Percentiles rank a stretch among this genome's conserved stretches.
Evolutionary conservation across 2,329 filamentous ascomycete species (phyloP).

Genomic region (Sporothrix dimorphospora): DNA sequence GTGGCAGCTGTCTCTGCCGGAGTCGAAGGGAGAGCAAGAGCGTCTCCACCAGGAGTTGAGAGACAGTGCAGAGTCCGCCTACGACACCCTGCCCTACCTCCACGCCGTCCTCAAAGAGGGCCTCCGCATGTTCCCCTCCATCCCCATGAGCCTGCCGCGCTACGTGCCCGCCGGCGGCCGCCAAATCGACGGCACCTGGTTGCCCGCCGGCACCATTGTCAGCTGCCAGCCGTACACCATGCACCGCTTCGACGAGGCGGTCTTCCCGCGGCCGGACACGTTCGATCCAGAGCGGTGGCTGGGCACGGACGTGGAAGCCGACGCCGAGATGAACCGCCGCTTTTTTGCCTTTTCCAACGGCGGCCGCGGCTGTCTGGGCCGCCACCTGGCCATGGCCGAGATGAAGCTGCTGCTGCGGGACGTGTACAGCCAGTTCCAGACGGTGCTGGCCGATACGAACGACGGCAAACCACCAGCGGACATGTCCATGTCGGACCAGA

Average conservation of each 20-base stretch:
- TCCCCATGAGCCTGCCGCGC: slow-evolving; percentile 66
- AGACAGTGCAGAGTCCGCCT: slow-evolving; percentile 26
- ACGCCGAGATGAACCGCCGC: slow-evolving; percentile 66
- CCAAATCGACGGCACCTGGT: slow-evolving; percentile 55
- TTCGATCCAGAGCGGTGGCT: slow-evolving; percentile 88
- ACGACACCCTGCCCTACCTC: slow-evolving; percentile 60
- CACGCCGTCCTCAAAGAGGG: slow-evolving; percentile 67
- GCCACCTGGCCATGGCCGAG: slow-evolving; percentile 66
- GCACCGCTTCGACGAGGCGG: slow-evolving; percentile 61
- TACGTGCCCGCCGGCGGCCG: slow-evolving; percentile 56
- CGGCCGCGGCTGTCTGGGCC: slow-evolving; percentile 66
- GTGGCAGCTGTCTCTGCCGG: slow-evolving; percentile 68
- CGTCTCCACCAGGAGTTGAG: slow-evolving; percentile 57
- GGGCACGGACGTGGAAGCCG: slow-evolving; percentile 67
- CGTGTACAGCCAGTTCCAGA: slow-evolving; percentile 62
- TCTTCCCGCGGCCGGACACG: slow-evolving; percentile 75
- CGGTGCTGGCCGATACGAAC: slow-evolving; percentile 50
- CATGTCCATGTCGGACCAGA: slow-evolving; percentile 69
- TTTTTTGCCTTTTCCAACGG: slow-evolving; percentile 69
- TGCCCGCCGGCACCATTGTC: slow-evolving; percentile 59
- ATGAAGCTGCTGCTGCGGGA: slow-evolving; percentile 68
- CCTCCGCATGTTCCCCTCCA: slow-evolving; percentile 63
- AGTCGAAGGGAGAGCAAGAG: slow-evolving; percentile 54
- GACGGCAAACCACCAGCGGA: slow-evolving; percentile 52
- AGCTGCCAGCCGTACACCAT: slow-evolving; percentile 65